Evolutionary conservation across 148 eudicot genomes (phyloP), one percentile per base, ranked within the genome.

Genomic region (Rhododendron vialii): DNA sequence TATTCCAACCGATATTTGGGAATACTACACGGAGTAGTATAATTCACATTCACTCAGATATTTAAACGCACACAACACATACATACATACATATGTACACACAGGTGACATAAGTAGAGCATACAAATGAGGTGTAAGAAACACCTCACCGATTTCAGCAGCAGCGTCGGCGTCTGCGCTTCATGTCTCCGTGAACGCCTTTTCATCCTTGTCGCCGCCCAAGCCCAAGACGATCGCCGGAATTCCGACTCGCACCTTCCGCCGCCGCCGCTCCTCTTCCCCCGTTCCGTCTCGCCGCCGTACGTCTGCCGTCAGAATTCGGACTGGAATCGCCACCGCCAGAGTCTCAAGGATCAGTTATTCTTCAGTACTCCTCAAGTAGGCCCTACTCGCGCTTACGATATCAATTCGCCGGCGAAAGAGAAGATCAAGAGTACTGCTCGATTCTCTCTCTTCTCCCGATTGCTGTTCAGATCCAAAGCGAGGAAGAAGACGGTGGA

Each of bases 181-280:
- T 83, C 98, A 53, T 96, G 98, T 61, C 95, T 96, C 84, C 95
- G 98, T 2, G 90, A 93, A 45, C 92, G 94, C 0, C 94, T 96
- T 10, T 47, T 86, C 26, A 28, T 79, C 17, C 50, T 94, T 36
- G 85, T 92, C 74, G 92, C 90, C 28, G 90, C 86, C 10, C 73
- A 38, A 7, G 63, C 59, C 41, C 57, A 53, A 45, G 89, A 89
- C 4, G 89, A 89, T 74, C 76, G 61, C 85, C 86, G 87, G 51
- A 86, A 87, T 43, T 83, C 87, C 9, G 89, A 84, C 7, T 17
- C 85, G 0, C 81, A 20, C 11, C 71, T 24, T 90, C 67, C 7
- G 13, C 91, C 90, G 13, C 91, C 90, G 35, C 93, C 92, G 38
- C 87, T 95, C 36, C 45, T 86, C 59, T 93, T 93, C 41, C 97